phyloP scores from a whole-genome alignment of 1,284 basidiomycete genomes.

The Ganoderma boninense region DNA sequence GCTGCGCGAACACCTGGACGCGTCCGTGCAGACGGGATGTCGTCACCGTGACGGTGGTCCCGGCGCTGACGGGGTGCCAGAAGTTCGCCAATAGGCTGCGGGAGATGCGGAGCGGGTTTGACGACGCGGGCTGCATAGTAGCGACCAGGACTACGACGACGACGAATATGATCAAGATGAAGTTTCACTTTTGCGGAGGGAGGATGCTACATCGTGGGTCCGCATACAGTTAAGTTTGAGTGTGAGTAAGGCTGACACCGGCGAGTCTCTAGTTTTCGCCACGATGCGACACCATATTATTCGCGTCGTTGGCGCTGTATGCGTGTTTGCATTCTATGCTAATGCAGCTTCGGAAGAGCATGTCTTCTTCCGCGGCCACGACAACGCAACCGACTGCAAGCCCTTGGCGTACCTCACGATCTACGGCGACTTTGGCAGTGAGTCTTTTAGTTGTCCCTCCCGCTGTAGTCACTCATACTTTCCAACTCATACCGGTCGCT shows the following conservation, averaged over 20 bases:
- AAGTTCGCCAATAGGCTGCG: slow-evolving; percentile 77
- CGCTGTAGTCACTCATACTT: background rate
- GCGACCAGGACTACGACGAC: slow-evolving; percentile 75
- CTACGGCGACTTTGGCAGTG: slow-evolving; percentile 83
- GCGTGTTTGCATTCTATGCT: too few relatives aligned
- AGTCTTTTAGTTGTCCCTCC: too few relatives aligned
- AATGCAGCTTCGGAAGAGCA: background rate
- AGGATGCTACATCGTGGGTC: slow-evolving; percentile 65
- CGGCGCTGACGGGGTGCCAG: slow-evolving; percentile 66
- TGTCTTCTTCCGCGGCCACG: slow-evolving; percentile 49
- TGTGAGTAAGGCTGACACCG: background rate
- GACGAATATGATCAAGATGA: slow-evolving; percentile 77
- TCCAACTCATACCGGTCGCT: slow-evolving; percentile 65
- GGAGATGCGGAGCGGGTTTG: slow-evolving; percentile 63
- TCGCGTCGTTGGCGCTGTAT: slow-evolving; percentile 39
- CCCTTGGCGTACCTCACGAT: slow-evolving; percentile 75
- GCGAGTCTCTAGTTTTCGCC: background rate
- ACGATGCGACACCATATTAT: slow-evolving; percentile 85
- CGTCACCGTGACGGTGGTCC: too few relatives aligned
- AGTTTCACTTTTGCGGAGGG: slow-evolving; percentile 76
- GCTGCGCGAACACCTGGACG: slow-evolving; percentile 48
- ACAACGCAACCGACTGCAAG: slow-evolving; percentile 64
- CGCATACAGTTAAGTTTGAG: background rate
- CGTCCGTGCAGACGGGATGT: too few relatives aligned
- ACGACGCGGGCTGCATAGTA: slow-evolving; percentile 67